These are phyloP conservation scores for Komagataella pastoris DNA, from an alignment of 805 yeast genomes.

Conservation along the genomic window DNA sequence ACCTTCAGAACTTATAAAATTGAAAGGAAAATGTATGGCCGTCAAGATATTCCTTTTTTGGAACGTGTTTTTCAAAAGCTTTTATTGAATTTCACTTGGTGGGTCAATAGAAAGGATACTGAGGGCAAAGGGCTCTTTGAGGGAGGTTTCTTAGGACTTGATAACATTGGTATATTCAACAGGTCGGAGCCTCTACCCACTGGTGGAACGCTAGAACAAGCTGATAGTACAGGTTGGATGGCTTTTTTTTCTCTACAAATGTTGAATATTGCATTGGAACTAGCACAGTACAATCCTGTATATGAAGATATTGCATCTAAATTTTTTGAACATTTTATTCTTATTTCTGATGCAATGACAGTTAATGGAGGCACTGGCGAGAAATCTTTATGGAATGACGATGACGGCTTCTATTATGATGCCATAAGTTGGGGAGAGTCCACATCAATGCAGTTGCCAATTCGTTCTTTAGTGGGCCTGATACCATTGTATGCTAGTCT, in stretches of 20 bases:
- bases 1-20: slow-evolving; percentile 77
- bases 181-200: slow-evolving; percentile 90
- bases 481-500: slow-evolving; percentile 84
- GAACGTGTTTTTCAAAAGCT: slow-evolving; percentile 91
- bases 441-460: slow-evolving; percentile 58
- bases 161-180: slow-evolving; percentile 85
- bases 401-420: slow-evolving; percentile 81
- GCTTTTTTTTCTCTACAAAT: slow-evolving; percentile 83
- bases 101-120: slow-evolving; percentile 86
- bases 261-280: slow-evolving; percentile 85
- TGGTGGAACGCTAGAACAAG: slow-evolving; percentile 83
- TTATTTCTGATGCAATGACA: slow-evolving; percentile 91
- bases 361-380: slow-evolving; percentile 26
- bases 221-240: slow-evolving; percentile 97
- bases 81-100: slow-evolving; percentile 86
- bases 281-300: slow-evolving; percentile 73
- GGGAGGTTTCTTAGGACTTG: slow-evolving; percentile 89
- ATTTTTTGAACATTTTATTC: slow-evolving; percentile 83
- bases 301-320: slow-evolving; percentile 92
- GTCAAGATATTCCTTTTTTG: slow-evolving; percentile 67
- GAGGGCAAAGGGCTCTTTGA: slow-evolving; percentile 84
- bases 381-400: slow-evolving; percentile 79
- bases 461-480: slow-evolving; percentile 80
- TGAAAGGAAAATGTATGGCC: slow-evolving; percentile 76
- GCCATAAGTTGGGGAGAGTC: slow-evolving; percentile 75